Evolutionary conservation across 2,329 filamentous ascomycete genomes (phyloP).

Genomic region (Cercospora zeina): DNA sequence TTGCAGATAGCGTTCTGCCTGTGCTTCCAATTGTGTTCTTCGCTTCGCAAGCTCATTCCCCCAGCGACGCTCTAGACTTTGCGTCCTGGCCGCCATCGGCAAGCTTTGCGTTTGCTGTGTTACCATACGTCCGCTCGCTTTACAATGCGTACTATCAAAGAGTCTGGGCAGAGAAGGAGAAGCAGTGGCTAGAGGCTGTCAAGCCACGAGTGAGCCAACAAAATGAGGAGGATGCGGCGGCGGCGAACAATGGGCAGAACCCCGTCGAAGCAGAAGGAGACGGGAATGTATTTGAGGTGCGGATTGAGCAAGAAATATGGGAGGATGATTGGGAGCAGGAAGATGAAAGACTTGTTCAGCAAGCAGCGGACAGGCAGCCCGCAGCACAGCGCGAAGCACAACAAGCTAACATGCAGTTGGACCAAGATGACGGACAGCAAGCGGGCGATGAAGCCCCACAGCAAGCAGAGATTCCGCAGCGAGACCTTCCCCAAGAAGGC

Average conservation of each 20-base stretch:
- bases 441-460: not conserved
- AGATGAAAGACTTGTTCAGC: conserved; percentile 38
- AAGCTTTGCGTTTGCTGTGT: conserved; percentile 63
- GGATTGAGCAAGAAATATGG: conserved; percentile 45
- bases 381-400: conserved; percentile 16
- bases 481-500: conserved; percentile 5
- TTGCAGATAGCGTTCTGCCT: conserved; percentile 64
- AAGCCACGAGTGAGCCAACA: conserved; percentile 53
- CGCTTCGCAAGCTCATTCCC: conserved; percentile 53
- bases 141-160: conserved; percentile 65
- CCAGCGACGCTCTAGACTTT: conserved; percentile 51
- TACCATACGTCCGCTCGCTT: conserved; percentile 64
- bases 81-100: conserved; percentile 67
- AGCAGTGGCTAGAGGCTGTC: conserved; percentile 63
- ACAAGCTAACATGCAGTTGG: not conserved
- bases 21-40: conserved; percentile 64
- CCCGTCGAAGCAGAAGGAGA: conserved; percentile 29
- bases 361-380: conserved; percentile 35
- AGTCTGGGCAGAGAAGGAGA: conserved; percentile 59
- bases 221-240: conserved; percentile 32
- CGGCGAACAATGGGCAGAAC: conserved; percentile 19
- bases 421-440: not conserved
- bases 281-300: conserved; percentile 40
- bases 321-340: conserved; percentile 46
- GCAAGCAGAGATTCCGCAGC: conserved; percentile 7